These are phyloP conservation scores for Escovopsis weberi DNA, from an alignment of 2,329 filamentous ascomycete species.

Conservation along the genomic window DNA sequence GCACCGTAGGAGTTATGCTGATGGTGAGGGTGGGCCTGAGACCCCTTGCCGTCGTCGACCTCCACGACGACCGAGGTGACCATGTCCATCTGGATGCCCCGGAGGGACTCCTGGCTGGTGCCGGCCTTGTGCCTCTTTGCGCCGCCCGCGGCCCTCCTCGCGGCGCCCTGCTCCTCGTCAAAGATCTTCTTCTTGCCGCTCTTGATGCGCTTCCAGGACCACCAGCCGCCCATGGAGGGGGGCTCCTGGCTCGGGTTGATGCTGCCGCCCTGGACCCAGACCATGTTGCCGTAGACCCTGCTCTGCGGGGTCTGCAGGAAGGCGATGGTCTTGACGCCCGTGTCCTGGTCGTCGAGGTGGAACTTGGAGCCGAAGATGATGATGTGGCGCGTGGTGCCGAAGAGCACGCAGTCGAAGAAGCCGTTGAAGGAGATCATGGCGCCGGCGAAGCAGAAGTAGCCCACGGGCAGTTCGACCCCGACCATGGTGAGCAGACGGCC, in stretches of 20 bases:
- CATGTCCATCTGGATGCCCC: slow-evolving; percentile 29
- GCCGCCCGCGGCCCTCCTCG: too few species aligned
- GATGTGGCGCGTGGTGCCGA: slow-evolving; percentile 35
- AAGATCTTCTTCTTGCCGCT: slow-evolving; percentile 2
- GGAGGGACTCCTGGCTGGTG: slow-evolving; percentile 19
- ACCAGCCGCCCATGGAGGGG: slow-evolving; percentile 13
- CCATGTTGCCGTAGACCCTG: slow-evolving; percentile 27
- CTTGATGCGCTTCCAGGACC: slow-evolving; percentile 11
- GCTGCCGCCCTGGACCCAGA: slow-evolving; percentile 20
- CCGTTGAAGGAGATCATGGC: slow-evolving; percentile 43
- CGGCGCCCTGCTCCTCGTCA: neutral
- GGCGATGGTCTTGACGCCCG: slow-evolving; percentile 36
- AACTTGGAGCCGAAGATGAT: slow-evolving; percentile 32
- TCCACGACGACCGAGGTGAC: slow-evolving; percentile 29
- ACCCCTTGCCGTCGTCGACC: slow-evolving; percentile 12
- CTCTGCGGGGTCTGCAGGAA: slow-evolving; percentile 29
- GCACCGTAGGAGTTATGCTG: too few species aligned
- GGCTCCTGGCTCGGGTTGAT: slow-evolving; percentile 5
- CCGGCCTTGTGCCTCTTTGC: slow-evolving; percentile 8
- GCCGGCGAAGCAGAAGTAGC: slow-evolving; percentile 44
- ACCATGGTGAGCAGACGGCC: slow-evolving; percentile 51
- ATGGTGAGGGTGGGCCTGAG: too few species aligned
- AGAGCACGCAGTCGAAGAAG: slow-evolving; percentile 39
- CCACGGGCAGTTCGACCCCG: slow-evolving; percentile 32
- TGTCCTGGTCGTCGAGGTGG: slow-evolving; percentile 26